phyloP scores from a whole-genome alignment of 106 monocot species.

The Dendrobium chrysotoxum region DNA sequence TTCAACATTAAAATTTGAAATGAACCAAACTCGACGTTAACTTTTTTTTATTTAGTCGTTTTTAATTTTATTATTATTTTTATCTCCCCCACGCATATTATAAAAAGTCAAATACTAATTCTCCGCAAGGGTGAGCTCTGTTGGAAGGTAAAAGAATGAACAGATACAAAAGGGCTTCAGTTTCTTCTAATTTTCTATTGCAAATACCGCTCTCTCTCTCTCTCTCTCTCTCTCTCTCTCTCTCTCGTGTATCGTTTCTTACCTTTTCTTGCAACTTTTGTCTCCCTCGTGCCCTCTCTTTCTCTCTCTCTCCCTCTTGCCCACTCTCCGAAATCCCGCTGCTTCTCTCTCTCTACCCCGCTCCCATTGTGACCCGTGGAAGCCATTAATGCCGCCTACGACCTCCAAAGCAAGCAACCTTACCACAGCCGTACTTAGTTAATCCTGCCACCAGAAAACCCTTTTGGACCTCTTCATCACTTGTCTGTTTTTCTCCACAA shows the following conservation, averaged over 20 bases:
- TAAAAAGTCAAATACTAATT: too few species aligned
- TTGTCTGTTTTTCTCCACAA: neutral
- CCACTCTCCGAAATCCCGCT: neutral
- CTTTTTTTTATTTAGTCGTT: too few species aligned
- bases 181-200: neutral
- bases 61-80: too few species aligned
- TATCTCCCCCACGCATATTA: too few species aligned
- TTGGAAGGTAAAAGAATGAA: too few species aligned
- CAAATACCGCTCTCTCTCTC: neutral
- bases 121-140: too few species aligned
- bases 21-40: too few species aligned
- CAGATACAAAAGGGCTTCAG: too few species aligned
- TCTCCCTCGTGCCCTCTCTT: neutral
- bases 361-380: neutral
- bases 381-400: slow-evolving; percentile 7
- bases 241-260: neutral
- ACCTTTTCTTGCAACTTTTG: neutral
- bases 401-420: neutral
- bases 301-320: neutral
- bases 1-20: too few species aligned
- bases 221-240: neutral
- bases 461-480: neutral
- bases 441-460: neutral
- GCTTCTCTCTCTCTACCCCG: neutral
- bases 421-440: neutral